These are phyloP conservation scores for Penicillium dipodomyicola DNA, from an alignment of 495 filamentous ascomycete species.

Conservation along the genomic window DNA sequence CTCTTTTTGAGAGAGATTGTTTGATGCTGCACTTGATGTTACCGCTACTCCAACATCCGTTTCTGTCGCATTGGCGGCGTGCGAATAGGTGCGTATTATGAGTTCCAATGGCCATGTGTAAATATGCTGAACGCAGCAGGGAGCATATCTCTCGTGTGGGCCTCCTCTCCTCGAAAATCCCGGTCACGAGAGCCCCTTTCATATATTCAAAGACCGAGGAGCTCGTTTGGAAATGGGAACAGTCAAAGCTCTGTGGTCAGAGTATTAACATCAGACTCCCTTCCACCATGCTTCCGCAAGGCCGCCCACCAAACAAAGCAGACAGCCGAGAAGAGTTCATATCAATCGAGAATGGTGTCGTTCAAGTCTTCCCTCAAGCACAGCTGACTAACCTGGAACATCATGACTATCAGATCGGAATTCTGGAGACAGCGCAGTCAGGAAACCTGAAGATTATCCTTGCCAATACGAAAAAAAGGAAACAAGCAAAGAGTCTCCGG, in stretches of 20 bases:
- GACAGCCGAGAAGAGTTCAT: not conserved
- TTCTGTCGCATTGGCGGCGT: no score
- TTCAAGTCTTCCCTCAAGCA: conserved; percentile 2
- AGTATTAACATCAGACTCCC: conserved; percentile 10
- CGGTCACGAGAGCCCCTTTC: conserved; percentile 6
- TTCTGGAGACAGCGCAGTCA: not conserved
- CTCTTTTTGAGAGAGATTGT: no score
- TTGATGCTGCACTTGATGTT: no score
- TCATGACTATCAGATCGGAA: conserved; percentile 4
- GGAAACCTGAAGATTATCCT: conserved; percentile 5
- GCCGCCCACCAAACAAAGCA: conserved; percentile 3
- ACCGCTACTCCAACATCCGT: no score
- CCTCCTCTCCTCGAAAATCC: no score
- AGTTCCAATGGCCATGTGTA: no score
- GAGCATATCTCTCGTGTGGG: no score
- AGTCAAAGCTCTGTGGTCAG: conserved; percentile 15
- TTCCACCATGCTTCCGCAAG: conserved; percentile 3
- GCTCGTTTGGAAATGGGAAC: conserved; percentile 11
- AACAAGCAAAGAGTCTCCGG: no score
- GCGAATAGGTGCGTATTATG: no score
- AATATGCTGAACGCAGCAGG: no score
- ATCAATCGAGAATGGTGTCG: not conserved
- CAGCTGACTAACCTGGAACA: conserved; percentile 4
- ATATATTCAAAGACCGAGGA: conserved; percentile 12
- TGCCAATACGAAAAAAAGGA: no score